Evolutionary conservation across 1,139 yeast species (phyloP).

Genomic region (Saccharomycopsis hybrid): DNA sequence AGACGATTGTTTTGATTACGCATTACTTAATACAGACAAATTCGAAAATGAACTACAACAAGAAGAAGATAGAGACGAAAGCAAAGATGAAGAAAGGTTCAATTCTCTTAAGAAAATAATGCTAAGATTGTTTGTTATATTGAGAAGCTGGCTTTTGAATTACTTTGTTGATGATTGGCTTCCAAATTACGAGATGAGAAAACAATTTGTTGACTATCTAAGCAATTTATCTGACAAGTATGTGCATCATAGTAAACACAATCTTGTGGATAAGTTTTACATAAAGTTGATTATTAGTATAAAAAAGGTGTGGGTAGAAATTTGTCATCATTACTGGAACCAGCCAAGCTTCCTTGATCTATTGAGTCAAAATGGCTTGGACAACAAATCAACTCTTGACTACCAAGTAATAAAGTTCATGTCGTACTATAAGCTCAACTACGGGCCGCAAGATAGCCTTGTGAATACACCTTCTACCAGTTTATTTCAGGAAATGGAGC

Average conservation of each 20-base stretch:
- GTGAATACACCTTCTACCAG: not conserved
- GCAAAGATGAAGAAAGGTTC: conserved; percentile 31
- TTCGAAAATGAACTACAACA: conserved; percentile 9
- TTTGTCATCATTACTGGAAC: conserved; percentile 13
- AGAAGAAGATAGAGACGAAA: conserved; percentile 20
- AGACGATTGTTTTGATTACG: conserved; percentile 59
- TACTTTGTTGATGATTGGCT: conserved; percentile 68
- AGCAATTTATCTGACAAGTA: conserved; percentile 8
- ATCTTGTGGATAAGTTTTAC: conserved; percentile 8
- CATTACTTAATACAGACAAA: conserved; percentile 23
- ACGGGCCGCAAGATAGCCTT: not conserved
- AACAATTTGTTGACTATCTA: conserved; percentile 35
- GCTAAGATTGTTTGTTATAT: conserved; percentile 79
- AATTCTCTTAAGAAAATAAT: conserved; percentile 61
- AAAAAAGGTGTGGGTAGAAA: conserved; percentile 12
- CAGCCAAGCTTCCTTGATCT: not conserved
- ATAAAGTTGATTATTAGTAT: conserved; percentile 8
- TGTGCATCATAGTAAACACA: not conserved
- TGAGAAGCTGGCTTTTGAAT: conserved; percentile 85
- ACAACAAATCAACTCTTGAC: no score
- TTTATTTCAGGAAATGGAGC: conserved; percentile 3
- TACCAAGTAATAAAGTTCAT: no score
- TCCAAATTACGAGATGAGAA: conserved; percentile 40
- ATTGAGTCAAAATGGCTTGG: no score
- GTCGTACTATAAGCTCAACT: no score